Evolutionary conservation across 768 basidiomycete genomes (phyloP).

Genomic region (Infundibulicybe gibba): DNA sequence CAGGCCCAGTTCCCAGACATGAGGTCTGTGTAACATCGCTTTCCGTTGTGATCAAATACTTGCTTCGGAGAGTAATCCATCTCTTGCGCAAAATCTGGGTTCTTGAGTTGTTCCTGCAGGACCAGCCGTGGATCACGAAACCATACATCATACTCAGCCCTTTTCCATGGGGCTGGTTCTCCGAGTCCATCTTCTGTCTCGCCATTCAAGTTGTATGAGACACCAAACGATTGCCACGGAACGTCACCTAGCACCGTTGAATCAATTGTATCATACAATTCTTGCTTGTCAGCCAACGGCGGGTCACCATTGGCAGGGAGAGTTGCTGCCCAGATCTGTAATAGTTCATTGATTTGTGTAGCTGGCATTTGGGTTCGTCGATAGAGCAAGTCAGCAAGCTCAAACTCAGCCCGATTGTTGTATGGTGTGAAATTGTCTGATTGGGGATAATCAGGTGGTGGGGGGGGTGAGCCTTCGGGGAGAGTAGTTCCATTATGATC

Average conservation of each 20-base stretch:
- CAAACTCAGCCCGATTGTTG: conserved; percentile 8
- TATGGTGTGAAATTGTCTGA: conserved; percentile 10
- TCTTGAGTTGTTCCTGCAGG: conserved; percentile 21
- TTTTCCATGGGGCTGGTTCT: conserved; percentile 18
- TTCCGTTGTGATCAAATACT: neutral
- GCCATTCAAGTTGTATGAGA: conserved; percentile 22
- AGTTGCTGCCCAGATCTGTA: conserved; percentile 18
- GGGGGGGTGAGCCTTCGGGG: neutral
- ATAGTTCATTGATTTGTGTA: conserved; percentile 17
- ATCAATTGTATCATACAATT: conserved; percentile 32
- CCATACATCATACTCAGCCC: conserved; percentile 16
- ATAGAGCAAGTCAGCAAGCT: conserved; percentile 11
- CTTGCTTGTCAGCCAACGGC: conserved; percentile 24
- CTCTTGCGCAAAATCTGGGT: conserved; percentile 25
- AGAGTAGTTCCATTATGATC: neutral
- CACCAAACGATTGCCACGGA: conserved; percentile 31
- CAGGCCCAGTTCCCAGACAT: neutral
- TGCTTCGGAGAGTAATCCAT: conserved; percentile 16
- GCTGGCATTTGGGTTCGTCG: conserved; percentile 15
- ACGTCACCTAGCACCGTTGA: conserved; percentile 25
- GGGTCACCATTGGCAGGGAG: conserved; percentile 12
- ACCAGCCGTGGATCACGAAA: conserved; percentile 20
- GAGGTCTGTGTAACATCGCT: neutral
- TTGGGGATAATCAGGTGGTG: neutral
- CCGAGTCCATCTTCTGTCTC: conserved; percentile 9